Evolutionary conservation across 2,329 filamentous ascomycete genomes (phyloP).

Genomic region (Fusarium sp.): DNA sequence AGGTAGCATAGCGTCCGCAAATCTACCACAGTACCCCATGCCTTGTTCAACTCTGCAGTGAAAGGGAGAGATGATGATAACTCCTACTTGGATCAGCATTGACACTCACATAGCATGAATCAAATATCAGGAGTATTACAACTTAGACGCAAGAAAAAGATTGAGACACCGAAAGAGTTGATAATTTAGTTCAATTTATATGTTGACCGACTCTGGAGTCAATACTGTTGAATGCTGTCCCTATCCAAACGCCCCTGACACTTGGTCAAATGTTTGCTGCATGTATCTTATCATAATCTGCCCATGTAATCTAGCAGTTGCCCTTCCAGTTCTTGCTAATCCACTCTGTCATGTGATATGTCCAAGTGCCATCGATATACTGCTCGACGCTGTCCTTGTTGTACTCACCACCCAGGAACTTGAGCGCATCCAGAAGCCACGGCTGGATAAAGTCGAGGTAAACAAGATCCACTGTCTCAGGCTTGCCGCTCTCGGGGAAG

Average conservation of each 20-base stretch:
- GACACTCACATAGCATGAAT: background rate
- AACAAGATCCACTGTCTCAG: constrained; percentile 84
- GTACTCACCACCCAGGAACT: constrained; percentile 67
- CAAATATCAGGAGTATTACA: background rate
- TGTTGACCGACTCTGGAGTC: background rate
- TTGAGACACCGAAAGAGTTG: background rate
- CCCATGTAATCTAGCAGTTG: constrained; percentile 52
- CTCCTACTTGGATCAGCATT: background rate
- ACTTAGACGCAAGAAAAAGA: background rate
- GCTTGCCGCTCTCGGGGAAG: constrained; percentile 69
- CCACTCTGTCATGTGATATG: constrained; percentile 68
- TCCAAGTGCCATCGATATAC: constrained; percentile 68
- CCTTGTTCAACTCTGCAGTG: background rate
- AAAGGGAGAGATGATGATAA: background rate
- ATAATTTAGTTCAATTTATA: constrained; percentile 7
- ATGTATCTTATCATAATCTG: constrained; percentile 7
- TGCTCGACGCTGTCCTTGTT: constrained; percentile 58
- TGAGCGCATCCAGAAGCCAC: constrained; percentile 81
- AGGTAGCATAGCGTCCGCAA: constrained; percentile 31
- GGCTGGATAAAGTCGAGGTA: constrained; percentile 93
- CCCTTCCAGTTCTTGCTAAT: constrained; percentile 69
- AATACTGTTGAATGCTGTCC: background rate
- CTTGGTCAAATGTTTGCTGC: background rate
- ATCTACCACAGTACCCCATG: constrained; percentile 35
- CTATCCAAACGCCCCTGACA: constrained; percentile 20